Evolutionary conservation across 2,329 filamentous ascomycete species (phyloP), one percentile per base, ranked within the genome.

Genomic region (Fusarium brevicatenulatum): DNA sequence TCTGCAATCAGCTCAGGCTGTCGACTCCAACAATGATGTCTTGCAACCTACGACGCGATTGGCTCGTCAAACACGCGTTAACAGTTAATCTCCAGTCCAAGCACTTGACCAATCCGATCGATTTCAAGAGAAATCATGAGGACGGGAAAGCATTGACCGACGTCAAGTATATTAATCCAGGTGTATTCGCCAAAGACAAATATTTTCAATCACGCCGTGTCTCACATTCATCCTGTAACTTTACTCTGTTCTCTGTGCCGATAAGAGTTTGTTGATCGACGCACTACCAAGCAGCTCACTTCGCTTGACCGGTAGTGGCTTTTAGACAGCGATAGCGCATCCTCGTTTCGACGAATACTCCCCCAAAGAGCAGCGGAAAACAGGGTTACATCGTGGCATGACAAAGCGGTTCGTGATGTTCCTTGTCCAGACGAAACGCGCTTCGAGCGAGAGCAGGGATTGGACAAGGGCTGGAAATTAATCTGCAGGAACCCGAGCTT

Each of bases 401-500:
- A 53, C 37, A 54, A 60, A 63, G 61, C 59, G 47, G 44, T 70
- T 69, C 43, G 46, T 18, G 52, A 52, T 59, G 50, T 40, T 53
- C 39, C 54, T 71, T 52, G 73, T 52, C 39, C 46, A 64, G 50
- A 52, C 76, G 74, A 77, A 77, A 77, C 75, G 65, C 52, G 64
- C 52, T 61, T 69, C 55, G 63, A 46, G 67, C 43, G 32, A 39
- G 42, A 56, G 53, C 75, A 77, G 60, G 75, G 75, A 63, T 67
- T 56, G n/a, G 66, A 74, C 74, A 52, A 52, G 61, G 57, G 18
- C 70, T 64, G 76, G 76, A 77, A 77, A 77, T 78, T 78, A 66
- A 68, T 50, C 37, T 77, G 76, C 66, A 73, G 76, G 69, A 71
- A 76, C 74, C 70, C 53, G 63, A 67, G 50, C 44, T 70, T 43